Evolutionary conservation across 352 stramenopile species (phyloP), one percentile per base, ranked within the genome.

Genomic region (Peronosclerospora sorghi): DNA sequence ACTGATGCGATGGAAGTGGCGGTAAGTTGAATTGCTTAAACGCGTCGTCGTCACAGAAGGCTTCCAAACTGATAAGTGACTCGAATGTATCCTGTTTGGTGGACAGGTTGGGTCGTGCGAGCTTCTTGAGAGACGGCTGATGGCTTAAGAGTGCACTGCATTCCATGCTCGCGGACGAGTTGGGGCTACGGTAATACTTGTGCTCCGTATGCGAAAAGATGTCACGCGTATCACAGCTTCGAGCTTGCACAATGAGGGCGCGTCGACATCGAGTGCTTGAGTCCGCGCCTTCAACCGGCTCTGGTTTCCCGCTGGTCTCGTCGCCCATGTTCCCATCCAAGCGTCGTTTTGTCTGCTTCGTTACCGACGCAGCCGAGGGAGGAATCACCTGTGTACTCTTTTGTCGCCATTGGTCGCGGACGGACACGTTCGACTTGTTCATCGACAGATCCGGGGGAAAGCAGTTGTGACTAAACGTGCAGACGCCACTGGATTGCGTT

Each of bases 381-480:
- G 56, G 45, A 10, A 60, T 54, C 15, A 54, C 52, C n/a, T 68
- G 60, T 17, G 65, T 65, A 57, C 56, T 78, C 51, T 82, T 80
- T 23, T 77, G 68, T n/a, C 73, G 61, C 74, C 74, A 87, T 36
- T 82, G 72, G 13, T 87, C 74, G 8, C 74, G 65, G 26, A 82
- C 65, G 2, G 74, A 79, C 15, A 69, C 50, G 28, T 50, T 45
- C 19, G 51, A 53, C 21, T 53, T 58, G 21, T 51, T 50, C 19
- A 56, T 45, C 23, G 56, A 65, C 9, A 72, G 54, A 35, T 87
- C 72, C 1, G 74, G 74, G 2, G 74, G 73, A 46, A 89, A 89
- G 48, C 68, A 74, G 56, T 86, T 85, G 59, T 89, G 77, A 54
- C 69, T 84, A 57, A 89, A 89, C 29, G 77, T 89, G 57, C 73